phyloP scores from a whole-genome alignment of 192 early-diverging fungal genomes.

The Haplosporangium gracile region DNA sequence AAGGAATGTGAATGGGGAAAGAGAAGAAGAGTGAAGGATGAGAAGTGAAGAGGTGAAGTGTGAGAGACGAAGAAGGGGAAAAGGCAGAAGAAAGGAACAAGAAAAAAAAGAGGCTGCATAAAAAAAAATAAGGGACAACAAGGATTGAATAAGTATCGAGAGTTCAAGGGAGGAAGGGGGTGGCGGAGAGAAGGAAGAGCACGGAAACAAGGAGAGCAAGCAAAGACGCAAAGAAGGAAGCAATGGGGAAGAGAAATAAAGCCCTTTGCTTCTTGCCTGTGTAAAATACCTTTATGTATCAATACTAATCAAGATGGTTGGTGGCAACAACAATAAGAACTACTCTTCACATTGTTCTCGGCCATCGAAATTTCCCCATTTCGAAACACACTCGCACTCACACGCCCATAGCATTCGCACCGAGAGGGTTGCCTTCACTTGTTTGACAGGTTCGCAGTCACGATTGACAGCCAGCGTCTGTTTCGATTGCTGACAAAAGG shows the following conservation, averaged over 20 bases:
- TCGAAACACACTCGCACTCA: too few species aligned
- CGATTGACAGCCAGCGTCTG: background rate
- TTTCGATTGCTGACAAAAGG: background rate
- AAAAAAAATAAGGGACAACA: background rate
- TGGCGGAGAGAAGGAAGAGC: background rate
- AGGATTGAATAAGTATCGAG: background rate
- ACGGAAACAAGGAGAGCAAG: background rate
- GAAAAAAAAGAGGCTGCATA: constrained; percentile 1
- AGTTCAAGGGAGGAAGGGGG: background rate
- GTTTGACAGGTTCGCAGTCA: constrained; percentile 10
- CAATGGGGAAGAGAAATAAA: background rate
- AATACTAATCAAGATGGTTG: too few species aligned
- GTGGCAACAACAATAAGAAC: too few species aligned
- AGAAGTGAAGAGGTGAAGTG: background rate
- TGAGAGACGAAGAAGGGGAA: background rate
- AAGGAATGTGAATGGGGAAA: background rate
- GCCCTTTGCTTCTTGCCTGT: too few species aligned
- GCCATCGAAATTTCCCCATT: too few species aligned
- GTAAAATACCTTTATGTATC: too few species aligned
- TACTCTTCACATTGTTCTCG: too few species aligned
- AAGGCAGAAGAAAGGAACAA: background rate
- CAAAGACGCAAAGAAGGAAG: background rate
- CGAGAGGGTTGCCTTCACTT: background rate
- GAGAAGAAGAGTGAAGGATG: background rate
- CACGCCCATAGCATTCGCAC: background rate